Evolutionary conservation across 345 rosid species (phyloP).

Genomic region (Excoecaria cochinchinensis): DNA sequence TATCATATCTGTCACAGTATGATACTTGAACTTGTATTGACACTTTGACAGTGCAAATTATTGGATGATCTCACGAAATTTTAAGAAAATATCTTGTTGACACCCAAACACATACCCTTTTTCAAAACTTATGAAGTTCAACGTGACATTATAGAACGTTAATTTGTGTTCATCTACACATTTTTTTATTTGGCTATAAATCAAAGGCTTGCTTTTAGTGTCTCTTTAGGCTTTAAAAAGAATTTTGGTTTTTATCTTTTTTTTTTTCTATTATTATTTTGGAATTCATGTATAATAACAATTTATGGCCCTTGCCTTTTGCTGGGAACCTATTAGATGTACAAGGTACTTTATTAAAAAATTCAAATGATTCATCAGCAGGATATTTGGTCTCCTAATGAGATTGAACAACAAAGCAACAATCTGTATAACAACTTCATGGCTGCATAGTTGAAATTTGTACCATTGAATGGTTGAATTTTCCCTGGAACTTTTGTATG

Average conservation of each 20-base stretch:
- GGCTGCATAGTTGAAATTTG: background rate
- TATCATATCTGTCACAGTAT: background rate
- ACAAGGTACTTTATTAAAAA: background rate
- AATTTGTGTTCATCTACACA: background rate
- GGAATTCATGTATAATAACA: background rate
- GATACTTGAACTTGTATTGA: background rate
- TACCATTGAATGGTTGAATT: background rate
- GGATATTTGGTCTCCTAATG: background rate
- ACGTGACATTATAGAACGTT: background rate
- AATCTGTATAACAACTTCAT: background rate
- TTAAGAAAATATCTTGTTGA: background rate
- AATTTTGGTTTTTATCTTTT: background rate
- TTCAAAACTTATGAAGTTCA: background rate
- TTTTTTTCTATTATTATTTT: background rate
- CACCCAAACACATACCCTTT: background rate
- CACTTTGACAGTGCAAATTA: background rate
- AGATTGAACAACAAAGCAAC: slow-evolving; percentile 4
- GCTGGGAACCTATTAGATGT: background rate
- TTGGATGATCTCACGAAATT: background rate
- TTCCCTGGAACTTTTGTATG: background rate
- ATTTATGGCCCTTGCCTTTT: background rate
- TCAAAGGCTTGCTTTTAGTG: background rate
- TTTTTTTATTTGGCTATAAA: background rate
- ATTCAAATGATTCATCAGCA: no score
- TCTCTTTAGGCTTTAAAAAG: background rate